Conservation (phyloP, 2,329 filamentous ascomycete species). For the Teratosphaeria pseudoeucalypti region DNA sequence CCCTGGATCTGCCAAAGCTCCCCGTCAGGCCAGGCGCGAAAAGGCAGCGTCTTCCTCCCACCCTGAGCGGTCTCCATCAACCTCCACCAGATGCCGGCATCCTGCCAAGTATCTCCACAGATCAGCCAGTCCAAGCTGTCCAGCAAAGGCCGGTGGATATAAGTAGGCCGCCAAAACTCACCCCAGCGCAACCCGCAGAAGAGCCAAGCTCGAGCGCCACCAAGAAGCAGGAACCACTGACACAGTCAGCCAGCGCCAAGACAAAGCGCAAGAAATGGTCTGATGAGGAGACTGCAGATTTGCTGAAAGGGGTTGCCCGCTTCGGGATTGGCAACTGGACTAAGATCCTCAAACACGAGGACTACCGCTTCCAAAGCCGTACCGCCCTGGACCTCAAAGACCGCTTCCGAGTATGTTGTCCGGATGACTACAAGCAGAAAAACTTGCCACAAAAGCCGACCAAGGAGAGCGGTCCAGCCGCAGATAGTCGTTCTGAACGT, state of each 20-base stretch:
- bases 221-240: neutral
- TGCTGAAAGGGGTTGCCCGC: constrained; percentile 48
- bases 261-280: constrained; percentile 45
- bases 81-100: constrained; percentile 52
- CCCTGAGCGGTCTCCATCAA: constrained; percentile 52
- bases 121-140: constrained; percentile 7
- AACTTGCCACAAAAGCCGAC: neutral
- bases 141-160: neutral
- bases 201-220: neutral
- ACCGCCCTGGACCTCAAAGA: constrained; percentile 56
- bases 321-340: constrained; percentile 58
- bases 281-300: constrained; percentile 48
- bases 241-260: neutral
- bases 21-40: constrained; percentile 20
- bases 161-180: neutral
- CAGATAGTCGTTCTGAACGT: constrained; percentile 8
- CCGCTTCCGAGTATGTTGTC: constrained; percentile 30
- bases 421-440: constrained; percentile 13
- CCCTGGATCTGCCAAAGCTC: constrained; percentile 27
- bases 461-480: neutral
- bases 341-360: constrained; percentile 46
- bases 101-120: constrained; percentile 48
- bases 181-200: neutral
- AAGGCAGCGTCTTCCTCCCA: constrained; percentile 34
- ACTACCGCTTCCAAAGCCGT: constrained; percentile 47